phyloP scores from a whole-genome alignment of 306 rosid species.

The Glycine tomentella region DNA sequence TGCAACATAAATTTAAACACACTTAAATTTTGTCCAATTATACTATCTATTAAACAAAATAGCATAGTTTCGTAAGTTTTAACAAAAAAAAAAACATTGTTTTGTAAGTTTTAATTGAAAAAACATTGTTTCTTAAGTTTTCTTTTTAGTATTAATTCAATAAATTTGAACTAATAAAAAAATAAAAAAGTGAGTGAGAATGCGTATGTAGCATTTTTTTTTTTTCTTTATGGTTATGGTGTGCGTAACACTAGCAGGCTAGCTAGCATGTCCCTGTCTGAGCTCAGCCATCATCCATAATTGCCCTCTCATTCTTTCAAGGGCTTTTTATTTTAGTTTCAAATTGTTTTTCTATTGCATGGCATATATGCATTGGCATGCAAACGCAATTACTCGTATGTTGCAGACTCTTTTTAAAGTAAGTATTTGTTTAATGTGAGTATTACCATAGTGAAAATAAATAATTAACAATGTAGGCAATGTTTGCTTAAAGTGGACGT shows the following conservation, averaged over 20 bases:
- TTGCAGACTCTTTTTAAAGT: constrained; percentile 44
- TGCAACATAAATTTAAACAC: too few species aligned
- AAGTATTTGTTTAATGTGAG: not conserved
- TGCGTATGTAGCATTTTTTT: not conserved
- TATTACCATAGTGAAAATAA: not conserved
- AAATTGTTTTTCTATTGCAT: constrained; percentile 32
- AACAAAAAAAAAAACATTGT: too few species aligned
- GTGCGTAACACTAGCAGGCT: not conserved
- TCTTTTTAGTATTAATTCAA: too few species aligned
- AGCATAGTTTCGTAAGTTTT: too few species aligned
- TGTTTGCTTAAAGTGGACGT: constrained; percentile 54
- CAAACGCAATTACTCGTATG: constrained; percentile 25
- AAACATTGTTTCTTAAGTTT: too few species aligned
- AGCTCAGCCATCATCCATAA: constrained; percentile 39
- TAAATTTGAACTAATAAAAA: too few species aligned
- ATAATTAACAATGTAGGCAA: not conserved
- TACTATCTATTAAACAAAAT: not conserved
- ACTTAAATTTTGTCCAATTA: too few species aligned
- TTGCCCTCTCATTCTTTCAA: constrained; percentile 45
- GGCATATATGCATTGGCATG: too few species aligned
- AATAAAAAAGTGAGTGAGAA: not conserved
- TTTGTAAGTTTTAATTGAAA: not conserved
- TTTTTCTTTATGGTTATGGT: not conserved
- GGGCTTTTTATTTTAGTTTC: constrained; percentile 6
- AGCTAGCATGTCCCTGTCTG: constrained; percentile 40